Evolutionary conservation across 192 early-diverging fungal species (phyloP).

Genomic region (Gamsiella multidivaricata): DNA sequence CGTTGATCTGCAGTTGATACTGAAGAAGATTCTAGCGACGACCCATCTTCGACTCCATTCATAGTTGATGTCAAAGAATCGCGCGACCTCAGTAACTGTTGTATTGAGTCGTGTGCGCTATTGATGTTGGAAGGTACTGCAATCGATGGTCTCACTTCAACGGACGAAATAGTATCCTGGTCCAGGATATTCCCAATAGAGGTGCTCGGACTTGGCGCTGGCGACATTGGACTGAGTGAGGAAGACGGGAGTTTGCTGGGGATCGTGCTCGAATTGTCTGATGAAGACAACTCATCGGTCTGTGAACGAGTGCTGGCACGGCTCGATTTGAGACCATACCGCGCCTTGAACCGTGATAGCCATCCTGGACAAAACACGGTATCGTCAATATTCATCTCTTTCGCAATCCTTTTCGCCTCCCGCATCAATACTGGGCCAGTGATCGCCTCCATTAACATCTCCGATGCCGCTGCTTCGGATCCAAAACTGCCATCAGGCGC

Average conservation of each 20-base stretch:
- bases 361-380: slow-evolving; percentile 48
- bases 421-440: slow-evolving; percentile 26
- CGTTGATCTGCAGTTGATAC: not conserved
- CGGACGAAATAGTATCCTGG: not conserved
- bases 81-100: not conserved
- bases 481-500: not conserved
- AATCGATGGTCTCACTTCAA: slow-evolving; percentile 21
- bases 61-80: not conserved
- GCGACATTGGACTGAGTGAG: not conserved
- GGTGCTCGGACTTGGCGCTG: not conserved
- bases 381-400: slow-evolving; percentile 37
- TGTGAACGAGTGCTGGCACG: not conserved
- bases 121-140: slow-evolving; percentile 27
- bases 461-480: not conserved
- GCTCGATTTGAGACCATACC: slow-evolving; percentile 24
- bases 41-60: too few relatives aligned
- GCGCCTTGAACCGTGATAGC: slow-evolving; percentile 41
- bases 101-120: slow-evolving; percentile 13
- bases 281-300: not conserved
- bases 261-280: slow-evolving; percentile 2
- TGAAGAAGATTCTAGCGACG: not conserved
- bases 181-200: not conserved
- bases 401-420: slow-evolving; percentile 32
- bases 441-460: not conserved
- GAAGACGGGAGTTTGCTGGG: not conserved